Evolutionary conservation across 495 filamentous ascomycete species (phyloP), one percentile per base, ranked within the genome.

Genomic region (Hypoxylon rickii): DNA sequence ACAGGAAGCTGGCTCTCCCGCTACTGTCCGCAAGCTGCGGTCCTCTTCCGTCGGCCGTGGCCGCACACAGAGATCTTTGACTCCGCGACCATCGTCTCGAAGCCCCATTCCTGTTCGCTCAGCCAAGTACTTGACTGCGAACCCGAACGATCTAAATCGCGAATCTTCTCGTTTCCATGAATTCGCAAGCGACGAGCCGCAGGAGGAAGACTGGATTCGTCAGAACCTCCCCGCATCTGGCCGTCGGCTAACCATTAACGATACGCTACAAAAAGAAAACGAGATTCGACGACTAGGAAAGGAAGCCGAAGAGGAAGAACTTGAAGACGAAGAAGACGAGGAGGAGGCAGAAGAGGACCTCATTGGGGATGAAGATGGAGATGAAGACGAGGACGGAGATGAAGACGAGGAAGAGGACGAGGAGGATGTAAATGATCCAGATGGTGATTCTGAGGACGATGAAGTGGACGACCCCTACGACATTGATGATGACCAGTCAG

Each of bases 191-290:
- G 88, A 86, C 24, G 78, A 86, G 49, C 82, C 85, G 21, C 82
- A 88, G 57, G 87, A 92, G 57, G 91, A 95, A 53, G 91, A 94
- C 64, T 96, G 92, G 92, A 86, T 89, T 18, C 83, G 79, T 32
- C 83, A 86, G 50, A 79, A 87, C 38, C 29, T 79, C 69, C 43
- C 86, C 70, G 42, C 69, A 17, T 77, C 86, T 53, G 75, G 79
- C 41, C 76, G 80, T 24, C 89, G 88, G 64, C 79, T 96, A 34
- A 96, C 92, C 15, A 79, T 98, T 56, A 85, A 85, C 61, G 95
- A 97, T 69, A 94, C 92, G 17, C 79, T 98, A 63, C 80, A 85
- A 67, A 94, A 95, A 68, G 94, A 98, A 70, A 89, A 86, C 58
- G 89, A 82, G 7, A 95, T 98, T 61, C 84, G 94, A 39, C 86